A percentile compares a stretch with the other conserved stretches of the same genome.
Evolutionary conservation across 306 rosid genomes (phyloP).

Genomic region (Ziziphus jujuba): DNA sequence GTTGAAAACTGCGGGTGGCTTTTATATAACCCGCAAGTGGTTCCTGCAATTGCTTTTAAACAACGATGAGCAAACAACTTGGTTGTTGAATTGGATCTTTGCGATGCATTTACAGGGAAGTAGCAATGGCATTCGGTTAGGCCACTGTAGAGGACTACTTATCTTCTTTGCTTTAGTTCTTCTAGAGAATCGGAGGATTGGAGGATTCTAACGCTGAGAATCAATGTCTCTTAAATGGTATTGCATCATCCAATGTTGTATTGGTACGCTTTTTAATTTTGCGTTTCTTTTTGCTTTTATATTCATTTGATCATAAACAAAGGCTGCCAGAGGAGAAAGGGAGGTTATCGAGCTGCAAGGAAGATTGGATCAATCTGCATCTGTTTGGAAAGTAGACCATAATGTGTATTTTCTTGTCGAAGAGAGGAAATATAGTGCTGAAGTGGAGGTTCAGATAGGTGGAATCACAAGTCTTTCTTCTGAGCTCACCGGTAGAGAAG

Average conservation of each 20-base stretch:
- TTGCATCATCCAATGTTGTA: constrained; percentile 48
- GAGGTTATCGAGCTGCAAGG: constrained; percentile 34
- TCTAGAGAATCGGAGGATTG: constrained; percentile 21
- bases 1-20: constrained; percentile 33
- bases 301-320: constrained; percentile 56
- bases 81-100: constrained; percentile 29
- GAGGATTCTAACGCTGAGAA: constrained; percentile 30
- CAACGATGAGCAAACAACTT: constrained; percentile 28
- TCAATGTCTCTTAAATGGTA: constrained; percentile 27
- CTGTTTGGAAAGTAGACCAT: constrained; percentile 16
- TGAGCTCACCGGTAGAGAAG: constrained; percentile 40
- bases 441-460: constrained; percentile 35
- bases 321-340: constrained; percentile 36
- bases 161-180: constrained; percentile 27
- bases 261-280: constrained; percentile 43
- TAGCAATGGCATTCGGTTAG: constrained; percentile 15
- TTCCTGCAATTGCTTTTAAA: constrained; percentile 32
- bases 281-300: constrained; percentile 47
- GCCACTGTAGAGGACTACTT: constrained; percentile 20
- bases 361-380: constrained; percentile 21
- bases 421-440: constrained; percentile 30
- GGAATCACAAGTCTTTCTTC: constrained; percentile 34
- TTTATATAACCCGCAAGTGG: constrained; percentile 43
- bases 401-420: constrained; percentile 27
- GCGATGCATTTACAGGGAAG: constrained; percentile 23